Evolutionary conservation across 2,329 filamentous ascomycete species (phyloP).

Genomic region (Clarireedia hainanense): DNA sequence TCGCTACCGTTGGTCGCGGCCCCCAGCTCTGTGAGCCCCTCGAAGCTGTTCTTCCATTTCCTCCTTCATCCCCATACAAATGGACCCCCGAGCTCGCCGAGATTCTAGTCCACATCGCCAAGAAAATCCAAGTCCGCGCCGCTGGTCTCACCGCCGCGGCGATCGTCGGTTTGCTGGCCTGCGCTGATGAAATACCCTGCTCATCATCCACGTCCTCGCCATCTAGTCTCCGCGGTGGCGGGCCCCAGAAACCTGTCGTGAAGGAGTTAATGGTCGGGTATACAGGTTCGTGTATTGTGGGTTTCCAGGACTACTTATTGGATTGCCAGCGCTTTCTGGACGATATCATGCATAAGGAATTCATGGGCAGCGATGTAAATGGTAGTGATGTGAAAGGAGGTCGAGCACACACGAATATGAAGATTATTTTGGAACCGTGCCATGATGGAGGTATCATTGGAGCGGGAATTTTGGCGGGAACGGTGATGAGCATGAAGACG

Average conservation of each 20-base stretch:
- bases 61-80: conserved; percentile 1
- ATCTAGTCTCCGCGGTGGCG: not conserved
- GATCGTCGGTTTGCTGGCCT: conserved; percentile 59
- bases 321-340: conserved; percentile 66
- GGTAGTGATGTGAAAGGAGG: not conserved
- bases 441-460: conserved; percentile 56
- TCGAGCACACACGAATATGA: conserved; percentile 17
- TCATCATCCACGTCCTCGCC: conserved; percentile 5
- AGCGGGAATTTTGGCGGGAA: conserved; percentile 49
- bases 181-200: conserved; percentile 54
- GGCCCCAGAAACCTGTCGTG: conserved; percentile 21
- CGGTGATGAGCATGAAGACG: conserved; percentile 10
- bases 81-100: conserved; percentile 57
- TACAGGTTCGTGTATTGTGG: conserved; percentile 72
- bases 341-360: conserved; percentile 37
- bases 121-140: conserved; percentile 63
- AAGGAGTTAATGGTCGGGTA: conserved; percentile 69
- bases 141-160: conserved; percentile 68
- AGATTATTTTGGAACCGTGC: conserved; percentile 45
- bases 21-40: not conserved
- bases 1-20: not conserved
- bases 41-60: not conserved
- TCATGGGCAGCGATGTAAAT: conserved; percentile 21
- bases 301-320: conserved; percentile 65
- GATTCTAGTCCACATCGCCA: conserved; percentile 57